A percentile compares a stretch with the other conserved stretches of the same genome.
These are phyloP conservation scores for Glycyrrhiza uralensis DNA, from an alignment of 306 rosid species.

Conservation along the genomic window DNA sequence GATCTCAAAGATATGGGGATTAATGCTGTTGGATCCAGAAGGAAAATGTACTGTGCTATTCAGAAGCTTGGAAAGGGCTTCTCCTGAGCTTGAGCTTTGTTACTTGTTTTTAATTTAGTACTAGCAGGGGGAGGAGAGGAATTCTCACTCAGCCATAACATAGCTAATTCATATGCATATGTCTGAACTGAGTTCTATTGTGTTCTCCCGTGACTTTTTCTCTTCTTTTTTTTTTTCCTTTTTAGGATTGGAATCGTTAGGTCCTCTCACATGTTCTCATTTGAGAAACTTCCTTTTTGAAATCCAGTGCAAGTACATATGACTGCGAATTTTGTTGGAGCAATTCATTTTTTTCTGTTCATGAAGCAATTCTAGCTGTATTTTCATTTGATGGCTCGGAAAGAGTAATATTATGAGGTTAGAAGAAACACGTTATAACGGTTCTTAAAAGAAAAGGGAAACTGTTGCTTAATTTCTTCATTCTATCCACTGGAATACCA, in stretches of 20 bases:
- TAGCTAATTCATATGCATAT: conserved; percentile 47
- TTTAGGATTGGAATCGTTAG: conserved; percentile 45
- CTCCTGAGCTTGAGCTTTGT: conserved; percentile 42
- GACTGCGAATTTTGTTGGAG: conserved; percentile 31
- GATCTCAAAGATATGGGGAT: conserved; percentile 98
- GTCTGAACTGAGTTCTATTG: conserved; percentile 46
- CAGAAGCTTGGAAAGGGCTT: conserved; percentile 94
- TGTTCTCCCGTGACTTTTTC: conserved; percentile 36
- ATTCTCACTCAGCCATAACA: conserved; percentile 55
- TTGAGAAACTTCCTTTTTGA: conserved; percentile 25
- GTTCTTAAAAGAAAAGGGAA: not conserved
- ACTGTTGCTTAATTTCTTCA: not conserved
- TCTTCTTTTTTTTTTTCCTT: too few species aligned
- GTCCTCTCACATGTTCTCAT: conserved; percentile 34
- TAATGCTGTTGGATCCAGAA: conserved; percentile 79
- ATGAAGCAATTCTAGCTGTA: conserved; percentile 20
- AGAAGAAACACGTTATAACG: not conserved
- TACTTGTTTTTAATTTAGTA: conserved; percentile 6
- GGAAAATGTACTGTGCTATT: conserved; percentile 84
- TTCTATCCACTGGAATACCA: not conserved
- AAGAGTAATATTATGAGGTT: conserved; percentile 6
- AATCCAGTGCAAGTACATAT: conserved; percentile 43
- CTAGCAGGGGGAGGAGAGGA: conserved; percentile 21
- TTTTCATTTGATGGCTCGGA: conserved; percentile 17
- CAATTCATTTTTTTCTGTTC: conserved; percentile 17